Evolutionary conservation across 1,284 basidiomycete genomes (phyloP).

Genomic region (Cryptococcus sp.): DNA sequence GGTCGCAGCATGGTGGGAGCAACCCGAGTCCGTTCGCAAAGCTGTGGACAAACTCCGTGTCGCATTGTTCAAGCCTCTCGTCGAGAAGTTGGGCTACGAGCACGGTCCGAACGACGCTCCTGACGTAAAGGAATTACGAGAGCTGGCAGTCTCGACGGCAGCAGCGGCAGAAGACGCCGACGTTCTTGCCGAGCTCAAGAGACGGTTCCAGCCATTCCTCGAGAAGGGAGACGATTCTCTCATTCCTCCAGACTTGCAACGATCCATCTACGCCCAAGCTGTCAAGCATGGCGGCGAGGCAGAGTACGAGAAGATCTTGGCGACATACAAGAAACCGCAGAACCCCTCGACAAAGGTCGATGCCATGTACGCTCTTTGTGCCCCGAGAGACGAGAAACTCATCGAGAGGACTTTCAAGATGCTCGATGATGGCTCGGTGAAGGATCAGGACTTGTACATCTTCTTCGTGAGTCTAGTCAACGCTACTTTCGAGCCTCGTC

Average conservation of each 20-base stretch:
- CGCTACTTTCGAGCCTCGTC: too few species aligned
- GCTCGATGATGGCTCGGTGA: conserved; percentile 58
- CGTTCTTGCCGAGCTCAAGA: conserved; percentile 72
- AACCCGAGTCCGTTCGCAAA: conserved; percentile 63
- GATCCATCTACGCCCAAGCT: conserved; percentile 52
- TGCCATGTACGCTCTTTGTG: conserved; percentile 61
- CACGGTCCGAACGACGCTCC: conserved; percentile 68
- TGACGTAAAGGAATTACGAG: conserved; percentile 74
- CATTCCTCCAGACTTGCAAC: conserved; percentile 76
- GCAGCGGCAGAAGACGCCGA: conserved; percentile 65
- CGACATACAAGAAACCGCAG: conserved; percentile 69
- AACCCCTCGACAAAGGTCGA: conserved; percentile 70
- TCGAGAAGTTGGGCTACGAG: conserved; percentile 77
- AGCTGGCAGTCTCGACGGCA: conserved; percentile 69
- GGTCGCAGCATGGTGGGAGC: conserved; percentile 82
- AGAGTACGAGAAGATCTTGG: conserved; percentile 75
- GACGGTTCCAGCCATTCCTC: conserved; percentile 72
- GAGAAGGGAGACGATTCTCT: conserved; percentile 72
- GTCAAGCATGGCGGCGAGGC: conserved; percentile 71
- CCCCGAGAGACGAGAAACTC: conserved; percentile 49
- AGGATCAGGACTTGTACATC: conserved; percentile 67
- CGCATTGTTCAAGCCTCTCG: conserved; percentile 78
- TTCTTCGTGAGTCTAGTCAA: conserved; percentile 38
- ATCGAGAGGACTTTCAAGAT: conserved; percentile 65
- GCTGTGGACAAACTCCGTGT: conserved; percentile 66